These are phyloP conservation scores for Effrenium voratum DNA, from an alignment of 73 alveolate genomes.

Conservation along the genomic window DNA sequence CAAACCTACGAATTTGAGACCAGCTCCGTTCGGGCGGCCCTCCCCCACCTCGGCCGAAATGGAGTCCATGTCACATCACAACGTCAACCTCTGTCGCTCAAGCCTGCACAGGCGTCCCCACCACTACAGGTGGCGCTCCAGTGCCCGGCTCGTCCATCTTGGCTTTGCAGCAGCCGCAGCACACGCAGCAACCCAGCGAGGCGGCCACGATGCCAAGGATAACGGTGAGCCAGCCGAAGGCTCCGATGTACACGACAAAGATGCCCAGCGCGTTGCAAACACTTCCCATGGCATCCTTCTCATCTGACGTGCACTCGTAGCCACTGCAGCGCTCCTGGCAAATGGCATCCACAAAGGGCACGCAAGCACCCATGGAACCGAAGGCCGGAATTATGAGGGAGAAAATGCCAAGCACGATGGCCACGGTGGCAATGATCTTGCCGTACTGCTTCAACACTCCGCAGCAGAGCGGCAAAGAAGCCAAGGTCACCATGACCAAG, in stretches of 20 bases:
- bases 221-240: conserved; percentile 38
- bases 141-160: too few relatives aligned
- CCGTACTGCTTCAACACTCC: conserved; percentile 64
- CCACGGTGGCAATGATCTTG: conserved; percentile 11
- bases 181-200: conserved; percentile 57
- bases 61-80: too few relatives aligned
- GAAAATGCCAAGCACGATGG: conserved; percentile 45
- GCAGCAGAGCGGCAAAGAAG: conserved; percentile 70
- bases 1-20: too few relatives aligned
- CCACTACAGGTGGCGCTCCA: too few relatives aligned
- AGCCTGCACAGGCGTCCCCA: too few relatives aligned
- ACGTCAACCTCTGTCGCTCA: too few relatives aligned
- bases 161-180: conserved; percentile 57
- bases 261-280: conserved; percentile 46
- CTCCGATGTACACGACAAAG: conserved; percentile 27
- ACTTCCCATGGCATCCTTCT: too few relatives aligned
- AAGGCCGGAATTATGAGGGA: conserved; percentile 26
- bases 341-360: conserved; percentile 36
- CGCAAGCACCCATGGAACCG: conserved; percentile 60
- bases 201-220: conserved; percentile 50
- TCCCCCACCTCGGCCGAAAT: too few relatives aligned
- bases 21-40: too few relatives aligned
- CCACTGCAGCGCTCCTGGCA: conserved; percentile 59
- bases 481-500: conserved; percentile 28
- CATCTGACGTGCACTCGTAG: conserved; percentile 27